A percentile compares a stretch with the other conserved stretches of the same genome.
Conservation (phyloP, 2,329 filamentous ascomycete genomes). For the Monilinia laxa region DNA sequence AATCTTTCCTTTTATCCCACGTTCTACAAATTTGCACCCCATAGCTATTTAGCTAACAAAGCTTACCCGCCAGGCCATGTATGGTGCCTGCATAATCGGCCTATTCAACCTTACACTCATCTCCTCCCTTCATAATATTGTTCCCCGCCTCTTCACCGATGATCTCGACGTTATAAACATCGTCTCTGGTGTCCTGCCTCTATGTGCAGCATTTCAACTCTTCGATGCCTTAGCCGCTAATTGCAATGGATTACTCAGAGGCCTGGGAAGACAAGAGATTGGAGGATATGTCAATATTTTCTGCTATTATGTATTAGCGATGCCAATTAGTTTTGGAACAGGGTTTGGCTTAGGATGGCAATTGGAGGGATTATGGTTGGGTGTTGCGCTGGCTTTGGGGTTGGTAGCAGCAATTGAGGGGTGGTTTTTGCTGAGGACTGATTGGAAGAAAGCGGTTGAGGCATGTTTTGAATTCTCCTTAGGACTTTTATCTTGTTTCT, state of each 20-base stretch:
- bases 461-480: neutral
- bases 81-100: conserved; percentile 68
- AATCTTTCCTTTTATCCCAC: neutral
- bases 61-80: conserved; percentile 50
- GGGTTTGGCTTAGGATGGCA: conserved; percentile 77
- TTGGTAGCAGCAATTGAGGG: conserved; percentile 56
- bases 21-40: neutral
- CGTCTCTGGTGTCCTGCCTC: conserved; percentile 68
- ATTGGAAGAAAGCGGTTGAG: conserved; percentile 59
- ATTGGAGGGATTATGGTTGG: conserved; percentile 77
- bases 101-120: conserved; percentile 75
- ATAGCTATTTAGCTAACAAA: conserved; percentile 11
- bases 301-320: conserved; percentile 80
- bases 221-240: conserved; percentile 79
- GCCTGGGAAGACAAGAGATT: conserved; percentile 83
- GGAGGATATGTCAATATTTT: conserved; percentile 86
- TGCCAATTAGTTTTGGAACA: conserved; percentile 78
- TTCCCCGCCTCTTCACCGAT: conserved; percentile 76
- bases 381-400: conserved; percentile 62
- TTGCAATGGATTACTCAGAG: conserved; percentile 81
- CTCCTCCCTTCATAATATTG: conserved; percentile 64
- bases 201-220: conserved; percentile 86
- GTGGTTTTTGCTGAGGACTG: conserved; percentile 54
- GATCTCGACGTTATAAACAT: conserved; percentile 68
- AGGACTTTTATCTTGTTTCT: neutral